A percentile compares a stretch with the other conserved stretches of the same genome.
These are phyloP conservation scores for Oxytropis ochrocephala DNA, from an alignment of 306 rosid genomes.

Conservation along the genomic window DNA sequence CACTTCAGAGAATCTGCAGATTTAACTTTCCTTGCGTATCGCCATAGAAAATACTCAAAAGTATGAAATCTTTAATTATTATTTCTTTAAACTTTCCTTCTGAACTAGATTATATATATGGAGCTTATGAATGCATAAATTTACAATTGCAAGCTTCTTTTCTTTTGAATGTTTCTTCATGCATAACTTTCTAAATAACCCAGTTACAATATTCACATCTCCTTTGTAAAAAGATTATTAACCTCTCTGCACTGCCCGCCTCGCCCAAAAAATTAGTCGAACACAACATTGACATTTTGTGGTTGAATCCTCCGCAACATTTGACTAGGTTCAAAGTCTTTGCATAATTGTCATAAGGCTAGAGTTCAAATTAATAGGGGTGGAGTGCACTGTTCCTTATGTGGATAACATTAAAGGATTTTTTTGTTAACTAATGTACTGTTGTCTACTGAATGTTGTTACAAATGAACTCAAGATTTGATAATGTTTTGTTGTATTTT, in stretches of 20 bases:
- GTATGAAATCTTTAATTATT: conserved; percentile 30
- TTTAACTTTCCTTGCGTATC: conserved; percentile 90
- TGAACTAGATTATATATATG: not conserved
- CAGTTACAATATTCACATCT: not conserved
- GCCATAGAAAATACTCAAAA: conserved; percentile 89
- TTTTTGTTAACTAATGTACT: not conserved
- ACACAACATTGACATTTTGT: not conserved
- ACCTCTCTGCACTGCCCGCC: not conserved
- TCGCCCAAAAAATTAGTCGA: not conserved
- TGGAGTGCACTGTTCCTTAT: not conserved
- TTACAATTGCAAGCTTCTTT: conserved; percentile 1
- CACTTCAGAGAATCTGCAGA: conserved; percentile 97
- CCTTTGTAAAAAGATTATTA: not conserved
- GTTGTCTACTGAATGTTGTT: not conserved
- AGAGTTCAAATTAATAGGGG: not conserved
- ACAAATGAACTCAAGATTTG: conserved; percentile 8
- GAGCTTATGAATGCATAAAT: conserved; percentile 9
- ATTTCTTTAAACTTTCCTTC: conserved; percentile 16
- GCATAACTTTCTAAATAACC: not conserved
- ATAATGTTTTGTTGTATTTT: conserved; percentile 17
- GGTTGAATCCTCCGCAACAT: not conserved
- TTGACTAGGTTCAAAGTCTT: not conserved
- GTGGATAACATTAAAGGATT: not conserved
- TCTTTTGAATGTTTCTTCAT: not conserved
- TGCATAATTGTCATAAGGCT: not conserved